phyloP scores from a whole-genome alignment of 2,329 filamentous ascomycete species.

The Didymella sp. region DNA sequence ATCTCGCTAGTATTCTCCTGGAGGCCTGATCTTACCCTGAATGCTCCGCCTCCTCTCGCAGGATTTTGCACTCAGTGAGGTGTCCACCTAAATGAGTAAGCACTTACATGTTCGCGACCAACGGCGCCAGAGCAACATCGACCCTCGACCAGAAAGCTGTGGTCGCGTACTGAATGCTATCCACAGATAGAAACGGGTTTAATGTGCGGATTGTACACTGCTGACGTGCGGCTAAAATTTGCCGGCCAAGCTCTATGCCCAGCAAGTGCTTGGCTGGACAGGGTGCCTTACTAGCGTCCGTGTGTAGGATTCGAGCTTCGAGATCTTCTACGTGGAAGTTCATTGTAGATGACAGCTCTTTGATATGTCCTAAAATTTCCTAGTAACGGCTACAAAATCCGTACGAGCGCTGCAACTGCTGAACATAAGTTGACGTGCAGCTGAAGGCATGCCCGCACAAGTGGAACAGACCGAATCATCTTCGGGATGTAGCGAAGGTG shows the following conservation, averaged over 20 bases:
- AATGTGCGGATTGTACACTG: background rate
- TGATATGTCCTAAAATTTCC: background rate
- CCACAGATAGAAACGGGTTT: background rate
- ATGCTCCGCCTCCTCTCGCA: background rate
- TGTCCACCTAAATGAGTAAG: background rate
- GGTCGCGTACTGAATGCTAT: background rate
- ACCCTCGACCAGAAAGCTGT: background rate
- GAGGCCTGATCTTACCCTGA: background rate
- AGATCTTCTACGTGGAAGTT: background rate
- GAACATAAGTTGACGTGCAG: slow-evolving; percentile 3
- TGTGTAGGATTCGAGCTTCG: background rate
- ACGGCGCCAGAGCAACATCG: background rate
- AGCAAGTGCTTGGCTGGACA: background rate
- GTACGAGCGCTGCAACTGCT: background rate
- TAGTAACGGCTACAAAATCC: background rate
- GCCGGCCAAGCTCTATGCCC: background rate
- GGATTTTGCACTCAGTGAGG: background rate
- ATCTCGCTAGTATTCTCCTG: background rate
- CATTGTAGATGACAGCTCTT: background rate
- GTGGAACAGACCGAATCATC: slow-evolving; percentile 10
- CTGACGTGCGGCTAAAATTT: background rate
- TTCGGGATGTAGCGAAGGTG: background rate
- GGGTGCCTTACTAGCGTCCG: background rate
- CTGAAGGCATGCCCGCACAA: background rate
- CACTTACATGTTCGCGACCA: background rate